phyloP scores from a whole-genome alignment of 2,329 filamentous ascomycete genomes.

The Sporothrix globosa region DNA sequence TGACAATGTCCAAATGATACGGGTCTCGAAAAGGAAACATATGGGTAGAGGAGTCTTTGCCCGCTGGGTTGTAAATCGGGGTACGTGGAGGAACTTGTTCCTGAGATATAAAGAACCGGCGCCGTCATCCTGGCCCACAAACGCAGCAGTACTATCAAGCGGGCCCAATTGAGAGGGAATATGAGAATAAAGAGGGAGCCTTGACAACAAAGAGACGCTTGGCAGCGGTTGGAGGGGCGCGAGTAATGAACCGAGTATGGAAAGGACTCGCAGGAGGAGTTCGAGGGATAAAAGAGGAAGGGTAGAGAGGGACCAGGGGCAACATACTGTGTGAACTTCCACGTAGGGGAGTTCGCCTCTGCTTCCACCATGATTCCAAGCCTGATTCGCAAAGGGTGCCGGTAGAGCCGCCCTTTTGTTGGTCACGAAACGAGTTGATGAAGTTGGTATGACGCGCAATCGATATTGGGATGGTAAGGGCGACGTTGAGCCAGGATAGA shows the following conservation, averaged over 20 bases:
- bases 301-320: slow-evolving; percentile 25
- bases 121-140: background rate
- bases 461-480: slow-evolving; percentile 1
- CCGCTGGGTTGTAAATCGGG: background rate
- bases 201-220: background rate
- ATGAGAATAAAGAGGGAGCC: background rate
- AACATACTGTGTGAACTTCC: slow-evolving; percentile 99
- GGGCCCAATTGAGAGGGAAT: background rate
- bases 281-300: slow-evolving; percentile 23
- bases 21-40: background rate
- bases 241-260: background rate
- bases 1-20: background rate
- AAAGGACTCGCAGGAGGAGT: background rate
- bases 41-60: background rate
- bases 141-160: background rate
- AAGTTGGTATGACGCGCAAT: background rate
- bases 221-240: background rate
- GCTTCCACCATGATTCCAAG: slow-evolving; percentile 85
- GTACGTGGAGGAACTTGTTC: background rate
- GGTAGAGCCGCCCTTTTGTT: slow-evolving; percentile 29
- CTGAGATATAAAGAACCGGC: background rate
- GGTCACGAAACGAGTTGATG: slow-evolving; percentile 3
- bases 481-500: background rate
- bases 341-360: slow-evolving; percentile 91
- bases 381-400: slow-evolving; percentile 29